These are phyloP conservation scores for Aureococcus anophagefferens DNA, from an alignment of 108 stramenopile genomes.

Conservation along the genomic window DNA sequence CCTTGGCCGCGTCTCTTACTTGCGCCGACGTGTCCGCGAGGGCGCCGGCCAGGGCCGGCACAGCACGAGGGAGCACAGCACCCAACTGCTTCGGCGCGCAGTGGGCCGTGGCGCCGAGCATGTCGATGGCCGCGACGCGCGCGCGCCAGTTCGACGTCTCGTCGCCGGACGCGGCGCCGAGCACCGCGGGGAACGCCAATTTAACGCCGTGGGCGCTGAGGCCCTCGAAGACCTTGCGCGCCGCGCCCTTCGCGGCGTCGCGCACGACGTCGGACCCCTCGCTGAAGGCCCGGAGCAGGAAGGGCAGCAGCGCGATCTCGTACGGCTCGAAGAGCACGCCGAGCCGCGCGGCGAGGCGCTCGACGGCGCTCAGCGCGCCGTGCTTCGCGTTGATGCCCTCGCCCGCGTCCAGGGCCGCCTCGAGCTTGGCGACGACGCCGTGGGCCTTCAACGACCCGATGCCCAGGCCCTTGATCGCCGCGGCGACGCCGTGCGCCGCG, in stretches of 20 bases:
- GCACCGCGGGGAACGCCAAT: constrained; percentile 85
- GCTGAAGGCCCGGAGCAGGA: constrained; percentile 83
- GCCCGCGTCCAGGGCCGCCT: constrained; percentile 63
- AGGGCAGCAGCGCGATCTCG: constrained; percentile 86
- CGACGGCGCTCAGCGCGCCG: constrained; percentile 90
- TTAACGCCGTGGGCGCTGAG: constrained; percentile 93
- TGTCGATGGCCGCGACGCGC: constrained; percentile 50
- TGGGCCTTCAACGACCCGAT: constrained; percentile 85
- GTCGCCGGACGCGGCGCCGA: constrained; percentile 42
- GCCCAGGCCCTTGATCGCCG: constrained; percentile 94
- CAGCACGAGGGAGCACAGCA: constrained; percentile 83
- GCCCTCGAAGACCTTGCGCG: constrained; percentile 86
- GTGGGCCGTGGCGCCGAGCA: constrained; percentile 94
- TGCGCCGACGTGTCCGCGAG: constrained; percentile 94
- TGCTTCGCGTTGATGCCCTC: constrained; percentile 56
- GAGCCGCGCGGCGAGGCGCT: constrained; percentile 72
- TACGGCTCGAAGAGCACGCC: constrained; percentile 98
- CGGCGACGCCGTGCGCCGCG: constrained; percentile 90
- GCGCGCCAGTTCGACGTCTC: background rate
- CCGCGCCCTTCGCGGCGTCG: constrained; percentile 71
- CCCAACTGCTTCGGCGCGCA: constrained; percentile 97
- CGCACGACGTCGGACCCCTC: constrained; percentile 85
- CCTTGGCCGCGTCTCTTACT: constrained; percentile 76
- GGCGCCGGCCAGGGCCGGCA: constrained; percentile 90
- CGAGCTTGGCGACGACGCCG: constrained; percentile 69